Evolutionary conservation across 2,329 filamentous ascomycete species (phyloP), one percentile per base, ranked within the genome.

Genomic region (Byssochlamys sp.): DNA sequence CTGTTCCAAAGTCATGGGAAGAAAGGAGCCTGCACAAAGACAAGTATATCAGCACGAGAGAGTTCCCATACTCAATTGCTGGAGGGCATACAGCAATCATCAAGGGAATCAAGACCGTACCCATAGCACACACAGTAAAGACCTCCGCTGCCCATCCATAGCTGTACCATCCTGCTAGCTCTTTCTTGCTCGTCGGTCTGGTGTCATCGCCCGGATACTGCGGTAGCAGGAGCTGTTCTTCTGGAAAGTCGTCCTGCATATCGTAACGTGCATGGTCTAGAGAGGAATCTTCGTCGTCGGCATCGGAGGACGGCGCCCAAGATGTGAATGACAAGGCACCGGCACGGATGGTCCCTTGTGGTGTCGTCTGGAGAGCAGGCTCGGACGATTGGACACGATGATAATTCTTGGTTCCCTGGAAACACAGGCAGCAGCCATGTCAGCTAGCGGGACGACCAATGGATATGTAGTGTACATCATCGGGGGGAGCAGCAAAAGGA

Each of bases 61-160:
- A 28, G 27, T 5, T 55, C 7, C 45, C 25, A 1, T 31, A 31
- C 29, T 10, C 55, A 29, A 9, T 55, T 56, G 26, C 12, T n/a
- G n/a, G 31, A 56, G 39, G 26, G 45, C 19, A 53, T n/a, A 48
- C 3, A 11, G 35, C 19, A 31, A 39, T 31, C 29, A 49, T 28
- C 28, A 28, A 9, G 25, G 39, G 31, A 29, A 53, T 29, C 52
- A 28, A 52, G 50, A 53, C 49, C 67, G 58, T 71, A 75, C 91
- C 85, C 70, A 89, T 84, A 25, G 85, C 92, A 73, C 94, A 97
- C 57, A 97, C 89, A 14, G 95, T 90, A 72, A 96, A 97, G 56
- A 95, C 92, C 77, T 99, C 94, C 24, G 92, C 91, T 26, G 94
- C 94, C 80, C 95, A 97, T 49, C 89, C 89, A 77, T 97, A 97